phyloP scores from a whole-genome alignment of 495 filamentous ascomycete genomes.

The Talaromyces borbonicus region DNA sequence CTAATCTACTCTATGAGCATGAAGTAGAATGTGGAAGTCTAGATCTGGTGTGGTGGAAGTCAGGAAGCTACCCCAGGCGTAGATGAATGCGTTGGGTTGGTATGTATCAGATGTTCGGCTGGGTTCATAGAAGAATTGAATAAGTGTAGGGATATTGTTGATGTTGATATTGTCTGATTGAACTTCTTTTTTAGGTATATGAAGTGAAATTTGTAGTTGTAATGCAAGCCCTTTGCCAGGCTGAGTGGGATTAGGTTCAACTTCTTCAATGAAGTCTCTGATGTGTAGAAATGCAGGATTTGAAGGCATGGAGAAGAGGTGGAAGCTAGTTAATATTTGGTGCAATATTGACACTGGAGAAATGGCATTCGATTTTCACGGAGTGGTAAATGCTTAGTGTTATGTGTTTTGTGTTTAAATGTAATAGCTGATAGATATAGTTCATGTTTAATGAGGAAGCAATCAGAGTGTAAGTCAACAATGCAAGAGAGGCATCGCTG shows the following conservation, averaged over 20 bases:
- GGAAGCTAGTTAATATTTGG: not conserved
- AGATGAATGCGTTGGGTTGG: not conserved
- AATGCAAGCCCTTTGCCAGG: slow-evolving; percentile 10
- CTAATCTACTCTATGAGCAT: not conserved
- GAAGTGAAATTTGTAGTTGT: slow-evolving; percentile 10
- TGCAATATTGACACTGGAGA: not conserved
- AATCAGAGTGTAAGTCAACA: not conserved
- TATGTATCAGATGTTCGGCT: not conserved
- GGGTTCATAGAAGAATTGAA: not conserved
- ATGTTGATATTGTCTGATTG: not conserved
- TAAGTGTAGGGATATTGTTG: not conserved
- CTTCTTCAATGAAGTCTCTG: slow-evolving; percentile 9
- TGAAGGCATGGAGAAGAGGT: too few species aligned
- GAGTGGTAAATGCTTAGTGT: too few species aligned
- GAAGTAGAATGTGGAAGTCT: slow-evolving; percentile 8
- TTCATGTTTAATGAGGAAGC: not conserved
- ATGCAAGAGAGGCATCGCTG: not conserved
- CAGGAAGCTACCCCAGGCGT: slow-evolving; percentile 3
- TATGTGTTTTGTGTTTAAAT: too few species aligned
- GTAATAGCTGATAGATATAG: too few species aligned
- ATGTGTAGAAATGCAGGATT: slow-evolving; percentile 4
- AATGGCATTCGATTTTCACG: too few species aligned
- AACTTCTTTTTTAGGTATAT: not conserved
- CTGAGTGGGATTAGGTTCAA: slow-evolving; percentile 10
- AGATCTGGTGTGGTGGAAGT: slow-evolving; percentile 3